Evolutionary conservation across 371 early-diverging fungal genomes (phyloP).

Genomic region (Polyrhizophydium stewartii): DNA sequence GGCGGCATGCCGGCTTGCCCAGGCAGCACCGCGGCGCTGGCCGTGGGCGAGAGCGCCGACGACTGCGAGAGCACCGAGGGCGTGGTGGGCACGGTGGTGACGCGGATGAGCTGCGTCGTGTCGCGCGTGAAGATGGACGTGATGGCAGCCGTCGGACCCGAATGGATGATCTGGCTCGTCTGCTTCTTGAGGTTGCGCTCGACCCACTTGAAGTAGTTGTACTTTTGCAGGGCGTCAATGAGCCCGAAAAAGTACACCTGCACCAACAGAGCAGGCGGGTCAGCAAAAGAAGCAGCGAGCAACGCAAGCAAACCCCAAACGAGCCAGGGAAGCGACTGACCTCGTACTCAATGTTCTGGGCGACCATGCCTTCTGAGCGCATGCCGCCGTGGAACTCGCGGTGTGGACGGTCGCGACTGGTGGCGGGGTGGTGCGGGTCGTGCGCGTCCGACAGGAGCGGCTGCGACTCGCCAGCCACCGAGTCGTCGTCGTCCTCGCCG

Average conservation of each 20-base stretch:
- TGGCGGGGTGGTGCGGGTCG: no score
- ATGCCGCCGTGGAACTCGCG: conserved; percentile 22
- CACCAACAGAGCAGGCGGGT: not conserved
- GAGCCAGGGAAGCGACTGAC: not conserved
- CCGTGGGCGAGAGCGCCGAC: no score
- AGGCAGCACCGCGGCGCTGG: no score
- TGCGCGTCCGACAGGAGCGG: no score
- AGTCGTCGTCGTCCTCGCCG: no score
- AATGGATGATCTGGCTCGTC: conserved; percentile 13
- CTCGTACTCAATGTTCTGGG: conserved; percentile 18
- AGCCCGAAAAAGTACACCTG: conserved; percentile 55
- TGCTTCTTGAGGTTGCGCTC: conserved; percentile 47
- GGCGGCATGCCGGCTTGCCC: no score
- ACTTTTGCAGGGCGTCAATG: conserved; percentile 57
- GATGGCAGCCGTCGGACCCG: not conserved
- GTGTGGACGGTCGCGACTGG: no score
- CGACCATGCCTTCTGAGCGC: conserved; percentile 12
- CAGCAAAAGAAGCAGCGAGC: no score
- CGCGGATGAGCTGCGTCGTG: not conserved
- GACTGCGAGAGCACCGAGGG: not conserved
- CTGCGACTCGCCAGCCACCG: no score
- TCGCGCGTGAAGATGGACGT: not conserved
- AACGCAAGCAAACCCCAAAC: not conserved
- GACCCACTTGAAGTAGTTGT: conserved; percentile 51
- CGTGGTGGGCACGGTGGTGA: not conserved